Conservation (phyloP, 2,329 filamentous ascomycete species). For the Colletotrichum cordylinicola region DNA sequence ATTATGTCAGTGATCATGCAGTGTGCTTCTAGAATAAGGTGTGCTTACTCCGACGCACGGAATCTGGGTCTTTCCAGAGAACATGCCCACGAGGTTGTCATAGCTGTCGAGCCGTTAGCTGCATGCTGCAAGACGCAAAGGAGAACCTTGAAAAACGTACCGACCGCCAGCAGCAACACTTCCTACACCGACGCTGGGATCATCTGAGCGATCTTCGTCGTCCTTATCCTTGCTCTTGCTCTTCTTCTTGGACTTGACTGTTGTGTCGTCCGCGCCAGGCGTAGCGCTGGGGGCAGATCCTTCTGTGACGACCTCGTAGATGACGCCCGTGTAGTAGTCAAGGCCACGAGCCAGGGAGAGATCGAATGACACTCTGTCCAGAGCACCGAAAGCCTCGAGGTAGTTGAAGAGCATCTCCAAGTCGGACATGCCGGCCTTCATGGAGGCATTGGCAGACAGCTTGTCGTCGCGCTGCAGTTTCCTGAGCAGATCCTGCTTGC, state of each 20-base stretch:
- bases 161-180: constrained; percentile 77
- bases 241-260: constrained; percentile 47
- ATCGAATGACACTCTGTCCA: constrained; percentile 84
- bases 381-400: constrained; percentile 76
- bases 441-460: constrained; percentile 73
- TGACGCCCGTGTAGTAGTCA: constrained; percentile 84
- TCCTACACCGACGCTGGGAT: constrained; percentile 83
- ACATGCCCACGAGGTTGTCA: constrained; percentile 94
- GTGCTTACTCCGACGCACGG: constrained; percentile 74
- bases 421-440: constrained; percentile 81
- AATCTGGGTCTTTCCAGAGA: constrained; percentile 82
- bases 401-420: constrained; percentile 84
- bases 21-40: not conserved
- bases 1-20: constrained; percentile 37
- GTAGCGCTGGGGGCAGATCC: constrained; percentile 66
- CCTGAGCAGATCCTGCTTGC: constrained; percentile 75
- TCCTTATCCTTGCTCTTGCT: constrained; percentile 60
- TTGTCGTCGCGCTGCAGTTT: constrained; percentile 71
- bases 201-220: constrained; percentile 73
- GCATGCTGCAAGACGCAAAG: not conserved
- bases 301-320: constrained; percentile 88
- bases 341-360: constrained; percentile 87
- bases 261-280: constrained; percentile 37
- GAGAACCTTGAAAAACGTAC: constrained; percentile 53
- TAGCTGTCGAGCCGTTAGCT: constrained; percentile 71